A percentile compares a stretch with the other conserved stretches of the same genome.
Evolutionary conservation across 2,329 filamentous ascomycete species (phyloP).

Genomic region (Aspergillus sp.): DNA sequence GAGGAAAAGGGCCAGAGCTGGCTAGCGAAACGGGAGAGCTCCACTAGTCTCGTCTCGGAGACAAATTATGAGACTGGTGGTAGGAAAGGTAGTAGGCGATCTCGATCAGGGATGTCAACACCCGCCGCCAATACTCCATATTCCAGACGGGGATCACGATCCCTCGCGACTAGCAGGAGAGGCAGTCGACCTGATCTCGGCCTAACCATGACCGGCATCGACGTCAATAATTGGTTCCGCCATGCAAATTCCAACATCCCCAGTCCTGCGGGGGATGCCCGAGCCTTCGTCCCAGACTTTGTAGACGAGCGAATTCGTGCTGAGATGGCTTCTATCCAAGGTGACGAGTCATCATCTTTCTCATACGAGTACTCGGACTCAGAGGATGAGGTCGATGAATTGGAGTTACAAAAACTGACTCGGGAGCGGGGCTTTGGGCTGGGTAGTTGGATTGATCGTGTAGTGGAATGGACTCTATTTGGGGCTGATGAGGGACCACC

Average conservation of each 20-base stretch:
- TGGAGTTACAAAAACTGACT: conserved; percentile 49
- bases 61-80: conserved; percentile 18
- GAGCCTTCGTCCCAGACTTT: conserved; percentile 43
- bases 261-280: conserved; percentile 11
- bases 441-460: conserved; percentile 52
- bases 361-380: conserved; percentile 11
- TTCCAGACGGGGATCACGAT: conserved; percentile 29
- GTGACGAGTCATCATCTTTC: conserved; percentile 5
- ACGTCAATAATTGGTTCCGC: conserved; percentile 4
- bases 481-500: conserved; percentile 44
- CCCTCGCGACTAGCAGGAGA: conserved; percentile 25
- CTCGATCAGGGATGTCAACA: neutral
- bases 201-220: conserved; percentile 10
- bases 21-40: conserved; percentile 53
- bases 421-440: conserved; percentile 51
- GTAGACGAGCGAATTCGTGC: conserved; percentile 41
- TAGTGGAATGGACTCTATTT: conserved; percentile 56
- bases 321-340: conserved; percentile 31
- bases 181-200: conserved; percentile 19
- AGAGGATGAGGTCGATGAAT: conserved; percentile 45
- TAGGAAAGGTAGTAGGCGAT: neutral
- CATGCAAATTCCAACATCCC: conserved; percentile 4
- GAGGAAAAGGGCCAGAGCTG: conserved; percentile 61
- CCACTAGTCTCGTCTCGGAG: conserved; percentile 48
- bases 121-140: conserved; percentile 24